Evolutionary conservation across 352 stramenopile species (phyloP).

Genomic region (Globisporangium viniferum): DNA sequence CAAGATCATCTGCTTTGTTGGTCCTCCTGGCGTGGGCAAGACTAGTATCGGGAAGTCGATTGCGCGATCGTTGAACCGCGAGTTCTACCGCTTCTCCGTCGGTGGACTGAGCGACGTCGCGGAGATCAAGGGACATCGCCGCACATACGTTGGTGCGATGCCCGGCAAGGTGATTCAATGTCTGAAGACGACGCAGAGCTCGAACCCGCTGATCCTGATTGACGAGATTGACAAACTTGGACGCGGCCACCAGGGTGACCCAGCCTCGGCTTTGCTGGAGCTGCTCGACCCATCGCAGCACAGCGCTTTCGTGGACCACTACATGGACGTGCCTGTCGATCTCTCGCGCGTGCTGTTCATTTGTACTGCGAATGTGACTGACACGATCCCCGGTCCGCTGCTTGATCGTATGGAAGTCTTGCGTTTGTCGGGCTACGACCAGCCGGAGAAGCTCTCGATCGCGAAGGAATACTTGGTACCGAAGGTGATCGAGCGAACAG

Average conservation of each 20-base stretch:
- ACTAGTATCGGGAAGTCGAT: conserved; percentile 97
- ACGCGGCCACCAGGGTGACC: conserved; percentile 90
- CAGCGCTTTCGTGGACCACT: conserved; percentile 96
- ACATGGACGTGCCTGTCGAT: conserved; percentile 98
- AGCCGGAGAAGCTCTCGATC: conserved; percentile 97
- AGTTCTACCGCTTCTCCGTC: conserved; percentile 99
- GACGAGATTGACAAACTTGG: conserved; percentile 94
- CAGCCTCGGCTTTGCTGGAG: conserved; percentile 95
- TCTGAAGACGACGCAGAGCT: conserved; percentile 96
- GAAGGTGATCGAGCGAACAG: conserved; percentile 93
- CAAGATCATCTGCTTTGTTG: conserved; percentile 97
- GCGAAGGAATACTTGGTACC: conserved; percentile 97
- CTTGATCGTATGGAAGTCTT: conserved; percentile 99
- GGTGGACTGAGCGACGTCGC: conserved; percentile 96
- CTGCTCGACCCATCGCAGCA: conserved; percentile 98
- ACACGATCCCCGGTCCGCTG: conserved; percentile 96
- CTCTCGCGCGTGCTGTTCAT: conserved; percentile 97
- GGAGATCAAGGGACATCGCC: conserved; percentile 98
- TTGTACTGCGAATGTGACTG: conserved; percentile 96
- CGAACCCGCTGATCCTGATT: conserved; percentile 98
- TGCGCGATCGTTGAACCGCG: conserved; percentile 92
- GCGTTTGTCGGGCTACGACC: conserved; percentile 94
- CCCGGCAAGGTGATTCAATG: conserved; percentile 99
- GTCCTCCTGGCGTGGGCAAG: conserved; percentile 92
- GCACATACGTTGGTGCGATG: conserved; percentile 99